Conservation (phyloP, 2,329 filamentous ascomycete species). For the Cadophora gregata region DNA sequence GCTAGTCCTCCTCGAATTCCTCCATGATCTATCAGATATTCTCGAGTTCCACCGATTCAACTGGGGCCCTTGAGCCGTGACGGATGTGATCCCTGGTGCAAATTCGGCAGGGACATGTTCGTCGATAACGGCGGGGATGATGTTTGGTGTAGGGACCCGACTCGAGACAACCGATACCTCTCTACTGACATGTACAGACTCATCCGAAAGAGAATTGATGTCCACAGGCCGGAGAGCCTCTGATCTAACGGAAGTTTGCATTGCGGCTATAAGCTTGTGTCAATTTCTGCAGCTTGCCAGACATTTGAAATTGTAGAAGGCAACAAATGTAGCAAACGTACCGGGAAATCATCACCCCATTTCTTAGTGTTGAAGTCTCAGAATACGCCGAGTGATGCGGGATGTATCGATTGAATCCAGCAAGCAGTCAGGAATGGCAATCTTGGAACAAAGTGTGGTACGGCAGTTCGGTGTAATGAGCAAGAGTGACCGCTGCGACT, state of each 20-base stretch:
- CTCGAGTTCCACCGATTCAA: constrained; percentile 27
- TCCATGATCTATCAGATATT: constrained; percentile 20
- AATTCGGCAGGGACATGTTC: constrained; percentile 14
- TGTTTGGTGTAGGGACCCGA: constrained; percentile 15
- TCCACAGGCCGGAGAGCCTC: constrained; percentile 20
- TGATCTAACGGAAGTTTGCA: constrained; percentile 33
- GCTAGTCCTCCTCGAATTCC: constrained; percentile 14
- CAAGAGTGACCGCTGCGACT: background rate
- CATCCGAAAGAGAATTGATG: constrained; percentile 20
- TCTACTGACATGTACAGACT: constrained; percentile 29
- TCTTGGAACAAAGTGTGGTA: background rate
- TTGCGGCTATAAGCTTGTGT: constrained; percentile 22
- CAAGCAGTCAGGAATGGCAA: background rate
- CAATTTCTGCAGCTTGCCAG: constrained; percentile 27
- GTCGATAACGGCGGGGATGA: constrained; percentile 16
- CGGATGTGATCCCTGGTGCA: constrained; percentile 12
- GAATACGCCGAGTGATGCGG: background rate
- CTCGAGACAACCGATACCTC: constrained; percentile 29
- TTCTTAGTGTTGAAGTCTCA: background rate
- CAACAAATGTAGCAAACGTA: constrained; percentile 18
- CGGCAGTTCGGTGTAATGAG: background rate
- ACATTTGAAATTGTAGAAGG: background rate
- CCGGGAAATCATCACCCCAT: constrained; percentile 1
- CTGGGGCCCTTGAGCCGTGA: constrained; percentile 5
- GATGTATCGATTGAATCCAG: background rate